A percentile compares a stretch with the other conserved stretches of the same genome.
Evolutionary conservation across 2,329 filamentous ascomycete species (phyloP).

Genomic region (Plectosphaerella plurivora): DNA sequence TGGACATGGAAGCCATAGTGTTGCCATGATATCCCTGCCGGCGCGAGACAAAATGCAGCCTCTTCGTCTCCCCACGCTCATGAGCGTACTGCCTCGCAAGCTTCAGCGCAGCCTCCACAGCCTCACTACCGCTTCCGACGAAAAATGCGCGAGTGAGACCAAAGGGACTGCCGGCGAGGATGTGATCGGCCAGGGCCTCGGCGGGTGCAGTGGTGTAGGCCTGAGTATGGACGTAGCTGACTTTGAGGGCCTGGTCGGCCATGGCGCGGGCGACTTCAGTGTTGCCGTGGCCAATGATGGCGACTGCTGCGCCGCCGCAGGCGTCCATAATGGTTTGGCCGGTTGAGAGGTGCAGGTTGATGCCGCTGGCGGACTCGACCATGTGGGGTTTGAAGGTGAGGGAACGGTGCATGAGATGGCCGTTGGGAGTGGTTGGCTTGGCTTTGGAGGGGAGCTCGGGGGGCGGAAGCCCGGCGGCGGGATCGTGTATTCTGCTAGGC

Average conservation of each 20-base stretch:
- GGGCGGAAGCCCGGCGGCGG: background rate
- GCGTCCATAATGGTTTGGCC: constrained; percentile 29
- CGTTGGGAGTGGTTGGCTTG: constrained; percentile 3
- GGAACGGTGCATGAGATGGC: constrained; percentile 27
- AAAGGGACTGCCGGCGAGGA: constrained; percentile 6
- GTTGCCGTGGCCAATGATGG: constrained; percentile 24
- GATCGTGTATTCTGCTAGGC: constrained; percentile 11
- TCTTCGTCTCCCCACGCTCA: constrained; percentile 29
- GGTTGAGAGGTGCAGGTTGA: constrained; percentile 26
- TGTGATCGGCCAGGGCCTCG: constrained; percentile 21
- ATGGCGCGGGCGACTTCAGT: constrained; percentile 22
- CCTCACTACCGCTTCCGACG: constrained; percentile 22
- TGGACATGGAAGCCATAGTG: constrained; percentile 39
- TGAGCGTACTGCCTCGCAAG: constrained; percentile 42
- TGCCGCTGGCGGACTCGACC: constrained; percentile 38
- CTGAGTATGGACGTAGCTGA: constrained; percentile 22
- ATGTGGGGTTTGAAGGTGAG: constrained; percentile 18
- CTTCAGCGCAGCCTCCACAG: constrained; percentile 43
- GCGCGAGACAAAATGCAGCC: constrained; percentile 37
- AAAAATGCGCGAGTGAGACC: constrained; percentile 13
- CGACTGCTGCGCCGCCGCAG: constrained; percentile 28
- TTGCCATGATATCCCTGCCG: constrained; percentile 45
- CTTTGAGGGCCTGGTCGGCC: constrained; percentile 17
- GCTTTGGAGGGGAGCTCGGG: background rate
- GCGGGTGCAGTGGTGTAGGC: constrained; percentile 38